Evolutionary conservation across 176 grass and related monocot genomes (phyloP).

Genomic region (Musa troglodytarum): DNA sequence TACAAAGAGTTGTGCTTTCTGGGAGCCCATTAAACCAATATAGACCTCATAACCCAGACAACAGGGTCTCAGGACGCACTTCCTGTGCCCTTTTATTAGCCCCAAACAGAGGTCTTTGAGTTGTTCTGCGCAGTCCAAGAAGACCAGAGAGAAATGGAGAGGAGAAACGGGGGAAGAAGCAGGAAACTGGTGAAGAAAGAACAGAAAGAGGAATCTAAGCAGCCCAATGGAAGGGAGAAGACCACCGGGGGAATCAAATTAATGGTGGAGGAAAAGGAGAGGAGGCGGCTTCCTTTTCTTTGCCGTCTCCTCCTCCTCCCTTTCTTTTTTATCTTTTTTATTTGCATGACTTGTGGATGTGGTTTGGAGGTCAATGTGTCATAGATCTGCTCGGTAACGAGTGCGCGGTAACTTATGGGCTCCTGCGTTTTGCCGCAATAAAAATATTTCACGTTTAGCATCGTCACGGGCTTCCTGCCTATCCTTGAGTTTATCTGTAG

Average conservation of each 20-base stretch:
- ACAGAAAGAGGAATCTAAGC: not conserved
- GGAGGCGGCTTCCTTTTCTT: not conserved
- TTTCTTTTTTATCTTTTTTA: not conserved
- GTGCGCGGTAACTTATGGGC: too few species aligned
- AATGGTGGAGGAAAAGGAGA: slow-evolving; percentile 9
- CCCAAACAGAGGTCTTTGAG: not conserved
- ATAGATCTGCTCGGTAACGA: not conserved
- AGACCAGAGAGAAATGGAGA: not conserved
- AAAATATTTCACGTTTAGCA: not conserved
- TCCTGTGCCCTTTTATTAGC: not conserved
- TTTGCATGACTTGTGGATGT: not conserved
- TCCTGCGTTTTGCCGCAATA: not conserved
- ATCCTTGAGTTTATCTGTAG: too few species aligned
- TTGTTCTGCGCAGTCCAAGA: not conserved
- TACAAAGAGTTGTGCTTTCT: not conserved
- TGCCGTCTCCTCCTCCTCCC: not conserved
- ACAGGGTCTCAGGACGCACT: not conserved
- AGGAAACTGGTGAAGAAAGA: not conserved
- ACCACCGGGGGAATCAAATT: slow-evolving; percentile 13
- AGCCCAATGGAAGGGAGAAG: slow-evolving; percentile 14
- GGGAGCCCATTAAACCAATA: not conserved
- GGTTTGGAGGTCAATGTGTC: not conserved
- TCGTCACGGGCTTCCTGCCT: too few species aligned
- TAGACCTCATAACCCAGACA: not conserved
- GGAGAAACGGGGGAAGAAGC: not conserved